Base-by-base conservation (phyloP, 768 basidiomycete species). In the Pulveroboletus sp. region DNA sequence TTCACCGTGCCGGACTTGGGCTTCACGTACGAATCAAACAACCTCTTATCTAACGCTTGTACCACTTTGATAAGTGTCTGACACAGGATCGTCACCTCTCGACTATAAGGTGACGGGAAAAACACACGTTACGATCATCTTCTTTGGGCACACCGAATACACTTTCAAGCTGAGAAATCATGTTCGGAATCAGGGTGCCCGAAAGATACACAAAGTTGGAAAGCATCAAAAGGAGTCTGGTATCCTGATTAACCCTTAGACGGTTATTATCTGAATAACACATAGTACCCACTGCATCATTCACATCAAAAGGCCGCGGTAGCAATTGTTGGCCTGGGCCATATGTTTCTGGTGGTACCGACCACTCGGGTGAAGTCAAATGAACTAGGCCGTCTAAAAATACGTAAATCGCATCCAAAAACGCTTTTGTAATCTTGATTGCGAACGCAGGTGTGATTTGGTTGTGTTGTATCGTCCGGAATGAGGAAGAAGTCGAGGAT, bases 11-110 rank as follows among this genome's bases (percentile, higher is more conserved):
- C 75, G n/a, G 85, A 75, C 64, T 93, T 92, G 34, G 90, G 84
- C 58, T 87, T 88, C 56, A 88, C 73, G 63, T 91, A 97, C 43
- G 88, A 85, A 47, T 91, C 84, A 61, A 98, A 98, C 25, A 99
- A 74, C 35, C 82, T 88, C 67, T 82, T 84, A 72, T 98, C 94
- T 36, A 97, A 79, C 59, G 90, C 85, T 57, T 81, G 78, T 16
- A 92, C 82, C 13, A 90, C 86, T 33, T 82, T 82, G 68, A 83
- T 73, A 47, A 98, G 69, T 3, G 84, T 82, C 84, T 93, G 49
- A 21, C 24, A 3, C 6, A 1, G 9, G 6, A 7, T 55, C 16
- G n/a, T 40, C 23, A 16, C 29, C 40, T 17, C 25, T 29, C 16
- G 11, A 6, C 2, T 17, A 29, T 6, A 17, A n/a, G 12, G 33